phyloP scores from a whole-genome alignment of 108 stramenopile genomes.

The Parietichytrium sp. region DNA sequence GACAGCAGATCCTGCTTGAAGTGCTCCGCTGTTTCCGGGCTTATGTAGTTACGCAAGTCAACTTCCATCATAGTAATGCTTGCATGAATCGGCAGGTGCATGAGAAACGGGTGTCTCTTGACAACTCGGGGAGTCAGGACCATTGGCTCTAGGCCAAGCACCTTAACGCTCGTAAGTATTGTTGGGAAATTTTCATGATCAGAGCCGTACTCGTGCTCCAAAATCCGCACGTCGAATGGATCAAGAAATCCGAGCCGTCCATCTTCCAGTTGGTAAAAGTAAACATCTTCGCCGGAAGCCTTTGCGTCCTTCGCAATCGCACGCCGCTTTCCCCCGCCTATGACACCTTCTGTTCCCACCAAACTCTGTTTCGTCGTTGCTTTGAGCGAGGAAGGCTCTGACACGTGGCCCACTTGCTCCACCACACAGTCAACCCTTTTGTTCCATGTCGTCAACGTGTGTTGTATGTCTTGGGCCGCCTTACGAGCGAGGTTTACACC shows the following conservation, averaged over 20 bases:
- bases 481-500: background rate
- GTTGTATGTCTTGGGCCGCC: background rate
- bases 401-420: too few relatives aligned
- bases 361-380: too few relatives aligned
- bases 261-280: conserved; percentile 16
- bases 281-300: conserved; percentile 11
- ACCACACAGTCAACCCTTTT: too few relatives aligned
- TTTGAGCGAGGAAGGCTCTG: too few relatives aligned
- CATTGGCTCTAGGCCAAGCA: background rate
- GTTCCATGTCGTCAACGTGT: background rate
- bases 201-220: background rate
- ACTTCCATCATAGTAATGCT: background rate
- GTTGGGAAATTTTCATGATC: background rate
- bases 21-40: conserved; percentile 2
- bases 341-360: too few relatives aligned
- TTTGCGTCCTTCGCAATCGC: too few relatives aligned
- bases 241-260: background rate
- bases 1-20: background rate
- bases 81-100: conserved; percentile 34
- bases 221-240: background rate
- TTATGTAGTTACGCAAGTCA: background rate
- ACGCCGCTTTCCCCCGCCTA: too few relatives aligned
- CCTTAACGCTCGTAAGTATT: background rate
- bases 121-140: conserved; percentile 30
- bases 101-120: conserved; percentile 2